These are phyloP conservation scores for Claviceps capensis DNA, from an alignment of 2,329 filamentous ascomycete genomes.

Conservation along the genomic window DNA sequence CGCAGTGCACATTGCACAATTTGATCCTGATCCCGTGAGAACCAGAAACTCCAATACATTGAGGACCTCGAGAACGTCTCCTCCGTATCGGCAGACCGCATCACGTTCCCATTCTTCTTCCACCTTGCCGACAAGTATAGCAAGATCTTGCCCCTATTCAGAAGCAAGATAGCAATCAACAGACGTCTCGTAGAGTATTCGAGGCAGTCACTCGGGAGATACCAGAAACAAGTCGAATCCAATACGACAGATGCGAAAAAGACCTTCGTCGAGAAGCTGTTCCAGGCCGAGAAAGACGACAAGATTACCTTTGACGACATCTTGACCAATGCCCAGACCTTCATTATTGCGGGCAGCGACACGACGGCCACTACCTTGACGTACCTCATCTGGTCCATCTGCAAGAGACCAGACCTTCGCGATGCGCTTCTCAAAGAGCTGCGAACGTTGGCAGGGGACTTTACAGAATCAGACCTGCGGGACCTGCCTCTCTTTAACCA, in stretches of 20 bases:
- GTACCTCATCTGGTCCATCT: conserved; percentile 30
- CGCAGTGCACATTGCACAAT: neutral
- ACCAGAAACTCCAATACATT: conserved; percentile 23
- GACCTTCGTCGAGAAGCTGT: conserved; percentile 25
- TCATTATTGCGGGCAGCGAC: conserved; percentile 37
- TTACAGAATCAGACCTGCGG: conserved; percentile 9
- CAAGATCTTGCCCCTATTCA: conserved; percentile 12
- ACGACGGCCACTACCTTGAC: conserved; percentile 37
- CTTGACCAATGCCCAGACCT: conserved; percentile 24
- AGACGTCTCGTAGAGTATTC: conserved; percentile 13
- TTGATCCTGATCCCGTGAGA: neutral
- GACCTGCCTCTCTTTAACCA: conserved; percentile 26
- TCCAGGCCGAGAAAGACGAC: conserved; percentile 19
- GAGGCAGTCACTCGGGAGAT: conserved; percentile 14
- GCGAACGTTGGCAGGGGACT: conserved; percentile 16
- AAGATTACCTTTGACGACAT: conserved; percentile 20
- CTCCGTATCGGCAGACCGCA: conserved; percentile 11
- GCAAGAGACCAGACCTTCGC: conserved; percentile 15
- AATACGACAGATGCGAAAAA: conserved; percentile 11
- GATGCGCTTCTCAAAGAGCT: conserved; percentile 22
- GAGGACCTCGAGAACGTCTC: conserved; percentile 21
- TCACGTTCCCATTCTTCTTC: conserved; percentile 16
- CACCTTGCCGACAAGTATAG: conserved; percentile 9
- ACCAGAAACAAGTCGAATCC: conserved; percentile 12
- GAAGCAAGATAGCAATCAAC: conserved; percentile 1